These are phyloP conservation scores for Daldinia caldariorum DNA, from an alignment of 495 filamentous ascomycete genomes.

Conservation along the genomic window DNA sequence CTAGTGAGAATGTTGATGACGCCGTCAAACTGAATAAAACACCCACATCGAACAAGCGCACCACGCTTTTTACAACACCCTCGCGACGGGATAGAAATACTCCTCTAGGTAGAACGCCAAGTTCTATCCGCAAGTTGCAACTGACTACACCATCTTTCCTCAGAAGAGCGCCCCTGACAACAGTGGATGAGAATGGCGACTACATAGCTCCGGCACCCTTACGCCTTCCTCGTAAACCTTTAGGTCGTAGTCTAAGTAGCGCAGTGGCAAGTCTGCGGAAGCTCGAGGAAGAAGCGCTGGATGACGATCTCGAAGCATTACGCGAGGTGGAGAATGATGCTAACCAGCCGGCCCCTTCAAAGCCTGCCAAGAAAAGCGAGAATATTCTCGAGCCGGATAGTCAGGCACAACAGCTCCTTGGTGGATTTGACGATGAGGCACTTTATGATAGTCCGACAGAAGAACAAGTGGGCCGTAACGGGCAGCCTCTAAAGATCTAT, in stretches of 20 bases:
- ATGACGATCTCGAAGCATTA: constrained; percentile 85
- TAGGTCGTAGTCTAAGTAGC: constrained; percentile 78
- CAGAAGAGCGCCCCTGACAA: constrained; percentile 60
- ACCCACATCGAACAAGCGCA: constrained; percentile 70
- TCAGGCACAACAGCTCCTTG: constrained; percentile 63
- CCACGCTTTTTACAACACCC: constrained; percentile 74
- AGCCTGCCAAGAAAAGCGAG: constrained; percentile 33
- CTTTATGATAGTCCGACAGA: constrained; percentile 61
- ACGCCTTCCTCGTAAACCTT: constrained; percentile 69
- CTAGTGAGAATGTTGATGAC: constrained; percentile 46
- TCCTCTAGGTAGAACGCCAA: constrained; percentile 55
- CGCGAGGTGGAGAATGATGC: constrained; percentile 76
- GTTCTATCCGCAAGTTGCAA: constrained; percentile 59
- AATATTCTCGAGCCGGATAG: constrained; percentile 70
- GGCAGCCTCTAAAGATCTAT: constrained; percentile 68
- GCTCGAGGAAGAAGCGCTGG: constrained; percentile 78
- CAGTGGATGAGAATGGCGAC: constrained; percentile 61
- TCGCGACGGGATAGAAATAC: constrained; percentile 48
- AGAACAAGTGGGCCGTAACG: constrained; percentile 55
- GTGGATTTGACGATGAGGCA: constrained; percentile 68
- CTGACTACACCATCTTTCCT: constrained; percentile 81
- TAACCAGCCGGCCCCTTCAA: constrained; percentile 31
- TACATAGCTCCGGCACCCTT: constrained; percentile 57
- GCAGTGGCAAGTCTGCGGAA: constrained; percentile 80
- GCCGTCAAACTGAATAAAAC: constrained; percentile 62